Evolutionary conservation across 345 rosid species (phyloP), one percentile per base, ranked within the genome.

Genomic region (Salix udensis): DNA sequence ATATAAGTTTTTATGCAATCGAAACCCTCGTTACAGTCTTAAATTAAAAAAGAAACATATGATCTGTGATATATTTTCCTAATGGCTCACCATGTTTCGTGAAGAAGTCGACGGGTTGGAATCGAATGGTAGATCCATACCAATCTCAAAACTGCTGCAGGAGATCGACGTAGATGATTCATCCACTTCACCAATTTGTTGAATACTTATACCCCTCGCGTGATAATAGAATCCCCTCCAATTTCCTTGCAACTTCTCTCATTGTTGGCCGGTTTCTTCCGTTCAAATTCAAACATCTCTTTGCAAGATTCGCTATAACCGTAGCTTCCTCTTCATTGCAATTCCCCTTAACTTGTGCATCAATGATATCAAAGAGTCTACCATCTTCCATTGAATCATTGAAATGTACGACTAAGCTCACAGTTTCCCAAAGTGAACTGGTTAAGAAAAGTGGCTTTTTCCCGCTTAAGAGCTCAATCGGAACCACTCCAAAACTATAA

Each of bases 401-500:
- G 34, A 79, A 83, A 55, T 76, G 75, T 5, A 39, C 31, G 2
- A 52, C 80, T 16, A 82, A 72, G 46, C 65, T 64, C 55, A 55
- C 64, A 10, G 44, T 64, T 70, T 70, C 72, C 7, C n/a, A n/a
- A n/a, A 74, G 79, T 14, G 48, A 10, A 1, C 36, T 68, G 3
- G n/a, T 39, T 12, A 58, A 50, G 0, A 78, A 81, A 4, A 81
- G 65, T 2, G 84, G 78, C 30, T 64, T 77, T 52, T 74, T 16
- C 15, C 81, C 84, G 0, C 75, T 74, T 44, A 77, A 9, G 5
- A 77, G 78, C 71, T 81, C 81, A 0, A 70, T 67, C 0, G 77
- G 75, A 44, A 81, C 81, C 12, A 81, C 84, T 0, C 81, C 84
- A 30, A 81, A 81, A 8, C 84, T 81, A 26, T 76, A 81, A 24